A percentile compares a stretch with the other conserved stretches of the same genome.
Evolutionary conservation across 768 basidiomycete species (phyloP).

Genomic region (Leucocoprinus sp.): DNA sequence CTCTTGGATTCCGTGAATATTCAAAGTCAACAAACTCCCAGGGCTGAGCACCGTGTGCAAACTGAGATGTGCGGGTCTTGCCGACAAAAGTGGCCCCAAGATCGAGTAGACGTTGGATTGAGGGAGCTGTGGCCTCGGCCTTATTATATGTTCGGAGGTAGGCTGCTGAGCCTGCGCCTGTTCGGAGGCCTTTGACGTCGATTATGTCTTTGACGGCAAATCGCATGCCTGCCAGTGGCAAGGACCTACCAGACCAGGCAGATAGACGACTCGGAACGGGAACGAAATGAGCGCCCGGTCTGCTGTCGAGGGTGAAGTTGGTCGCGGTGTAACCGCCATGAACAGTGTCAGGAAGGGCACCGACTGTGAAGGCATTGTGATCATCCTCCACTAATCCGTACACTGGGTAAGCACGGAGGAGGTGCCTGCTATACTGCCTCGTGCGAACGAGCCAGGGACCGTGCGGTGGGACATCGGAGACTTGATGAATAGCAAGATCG

Average conservation of each 20-base stretch:
- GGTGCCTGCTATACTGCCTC: not conserved
- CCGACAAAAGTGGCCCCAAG: conserved; percentile 45
- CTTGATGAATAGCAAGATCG: conserved; percentile 11
- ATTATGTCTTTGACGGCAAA: conserved; percentile 42
- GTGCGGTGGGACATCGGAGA: conserved; percentile 17
- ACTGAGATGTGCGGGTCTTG: conserved; percentile 46
- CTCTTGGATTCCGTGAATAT: conserved; percentile 32
- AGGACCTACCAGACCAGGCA: conserved; percentile 17
- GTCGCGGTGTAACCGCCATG: conserved; percentile 26
- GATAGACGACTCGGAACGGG: conserved; percentile 44
- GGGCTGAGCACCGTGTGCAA: conserved; percentile 38
- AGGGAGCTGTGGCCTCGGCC: conserved; percentile 28
- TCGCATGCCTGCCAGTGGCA: conserved; percentile 36
- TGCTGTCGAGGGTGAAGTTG: conserved; percentile 21
- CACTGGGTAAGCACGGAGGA: conserved; percentile 18
- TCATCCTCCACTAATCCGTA: conserved; percentile 35
- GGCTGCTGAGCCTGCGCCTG: conserved; percentile 27
- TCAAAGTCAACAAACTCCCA: conserved; percentile 30
- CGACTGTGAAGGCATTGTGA: conserved; percentile 35
- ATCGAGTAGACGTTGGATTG: conserved; percentile 36
- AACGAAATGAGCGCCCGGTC: conserved; percentile 24
- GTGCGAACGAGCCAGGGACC: conserved; percentile 23
- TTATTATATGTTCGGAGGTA: conserved; percentile 26
- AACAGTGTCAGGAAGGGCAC: conserved; percentile 27
- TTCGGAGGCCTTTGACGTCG: conserved; percentile 26